Conservation (phyloP, 2,329 filamentous ascomycete species). For the Fonsecaea monophora region DNA sequence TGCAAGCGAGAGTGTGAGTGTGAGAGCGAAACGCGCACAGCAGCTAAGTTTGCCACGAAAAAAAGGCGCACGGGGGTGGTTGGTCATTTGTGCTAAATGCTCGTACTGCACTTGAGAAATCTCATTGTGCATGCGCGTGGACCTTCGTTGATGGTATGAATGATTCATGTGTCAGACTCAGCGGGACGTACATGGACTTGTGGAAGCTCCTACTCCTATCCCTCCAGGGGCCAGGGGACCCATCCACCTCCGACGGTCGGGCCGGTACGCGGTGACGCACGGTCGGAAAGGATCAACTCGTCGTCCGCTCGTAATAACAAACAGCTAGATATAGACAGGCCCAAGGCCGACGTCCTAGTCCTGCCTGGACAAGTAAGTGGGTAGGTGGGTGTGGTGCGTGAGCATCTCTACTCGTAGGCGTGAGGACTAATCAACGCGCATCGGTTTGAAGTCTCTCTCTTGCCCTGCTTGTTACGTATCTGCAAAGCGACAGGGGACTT, state of each 20-base stretch:
- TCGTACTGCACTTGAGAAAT: neutral
- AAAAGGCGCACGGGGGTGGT: no score
- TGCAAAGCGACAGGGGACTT: constrained; percentile 1
- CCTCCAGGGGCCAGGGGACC: neutral
- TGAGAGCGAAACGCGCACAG: neutral
- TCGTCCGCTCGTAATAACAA: no score
- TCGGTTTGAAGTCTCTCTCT: neutral
- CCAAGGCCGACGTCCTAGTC: neutral
- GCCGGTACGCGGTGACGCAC: neutral
- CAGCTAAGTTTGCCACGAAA: neutral
- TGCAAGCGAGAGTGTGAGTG: neutral
- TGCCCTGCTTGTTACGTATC: neutral
- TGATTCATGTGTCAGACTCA: neutral
- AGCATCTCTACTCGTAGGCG: neutral
- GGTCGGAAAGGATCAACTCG: neutral
- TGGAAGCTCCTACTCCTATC: neutral
- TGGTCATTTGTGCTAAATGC: neutral
- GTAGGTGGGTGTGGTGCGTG: neutral
- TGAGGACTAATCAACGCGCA: neutral
- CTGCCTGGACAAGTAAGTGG: neutral
- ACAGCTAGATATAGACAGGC: neutral
- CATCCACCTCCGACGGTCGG: neutral
- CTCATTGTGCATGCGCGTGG: neutral
- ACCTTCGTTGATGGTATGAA: neutral
- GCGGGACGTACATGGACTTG: neutral